Evolutionary conservation across 192 early-diverging fungal genomes (phyloP), one percentile per base, ranked within the genome.

Genomic region (Backusella macrospora): DNA sequence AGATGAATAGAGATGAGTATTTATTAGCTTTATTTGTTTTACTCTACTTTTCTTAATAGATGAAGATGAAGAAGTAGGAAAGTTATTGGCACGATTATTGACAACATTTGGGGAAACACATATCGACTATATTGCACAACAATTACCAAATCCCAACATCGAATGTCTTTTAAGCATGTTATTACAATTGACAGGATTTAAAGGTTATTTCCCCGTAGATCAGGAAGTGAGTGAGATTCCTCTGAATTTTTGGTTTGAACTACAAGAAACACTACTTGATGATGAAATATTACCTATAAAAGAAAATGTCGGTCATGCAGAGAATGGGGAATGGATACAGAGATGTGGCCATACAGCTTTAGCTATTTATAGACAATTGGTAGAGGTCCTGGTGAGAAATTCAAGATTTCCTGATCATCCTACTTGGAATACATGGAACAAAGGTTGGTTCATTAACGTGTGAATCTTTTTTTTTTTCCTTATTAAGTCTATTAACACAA

Each of bases 191-290:
- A 89, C 87, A 14, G 85, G 86, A 67, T 93, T 88, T 70, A 88
- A 90, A 5, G 93, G 93, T 4, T 85, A 89, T 64, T 88, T 85
- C 47, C 91, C 87, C 5, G 80, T 85, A 37, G 89, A 91, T 68
- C 90, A 94, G 75, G 87, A 87, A 37, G 78, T 91, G 71, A 90
- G 88, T 65, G 92, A 91, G 48, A 80, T 90, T 48, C 84, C 92
- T 5, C 86, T 93, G 16, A 87, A 89, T 67, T 90, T 92, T 70
- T 94, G 92, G 92, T 91, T 86, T 43, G 73, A 87, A 55, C 74
- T 92, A 12, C 91, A 94, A 74, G 92, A 94, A 64, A 81, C 90
- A 0, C 67, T 92, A 44, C 82, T 80, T 34, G 92, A 93, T 59
- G 73, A 75, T 42, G 77, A 76, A 65, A 38, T 81, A 8, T 45